Evolutionary conservation across 495 filamentous ascomycete species (phyloP).

Genomic region (Penicilliopsis zonata): DNA sequence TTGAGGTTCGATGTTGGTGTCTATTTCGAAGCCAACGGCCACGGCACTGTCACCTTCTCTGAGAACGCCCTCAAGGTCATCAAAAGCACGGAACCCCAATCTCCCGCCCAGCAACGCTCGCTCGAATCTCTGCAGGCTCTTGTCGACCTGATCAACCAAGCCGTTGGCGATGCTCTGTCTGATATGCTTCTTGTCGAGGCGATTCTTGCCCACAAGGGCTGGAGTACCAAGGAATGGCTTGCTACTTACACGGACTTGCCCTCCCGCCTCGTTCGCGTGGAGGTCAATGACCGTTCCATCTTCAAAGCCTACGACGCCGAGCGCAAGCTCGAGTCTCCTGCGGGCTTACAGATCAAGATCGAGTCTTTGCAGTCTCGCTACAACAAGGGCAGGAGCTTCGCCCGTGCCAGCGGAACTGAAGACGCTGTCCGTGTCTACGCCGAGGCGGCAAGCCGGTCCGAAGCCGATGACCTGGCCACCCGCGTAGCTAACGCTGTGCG

Average conservation of each 20-base stretch:
- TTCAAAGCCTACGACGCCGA: conserved; percentile 90
- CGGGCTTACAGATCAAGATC: conserved; percentile 70
- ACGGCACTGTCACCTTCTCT: conserved; percentile 93
- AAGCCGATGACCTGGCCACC: conserved; percentile 76
- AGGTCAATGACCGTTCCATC: conserved; percentile 73
- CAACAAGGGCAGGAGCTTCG: conserved; percentile 81
- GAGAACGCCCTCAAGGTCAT: conserved; percentile 66
- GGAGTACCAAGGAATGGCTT: conserved; percentile 85
- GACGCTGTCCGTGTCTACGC: conserved; percentile 95
- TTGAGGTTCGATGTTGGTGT: conserved; percentile 85
- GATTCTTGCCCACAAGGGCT: conserved; percentile 89
- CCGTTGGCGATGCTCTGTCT: conserved; percentile 89
- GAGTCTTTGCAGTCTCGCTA: conserved; percentile 81
- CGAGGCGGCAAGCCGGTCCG: conserved; percentile 77
- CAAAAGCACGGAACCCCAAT: conserved; percentile 66
- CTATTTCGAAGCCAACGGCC: conserved; percentile 97
- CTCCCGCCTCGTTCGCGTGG: conserved; percentile 85
- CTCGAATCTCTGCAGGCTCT: conserved; percentile 72
- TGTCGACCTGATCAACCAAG: conserved; percentile 89
- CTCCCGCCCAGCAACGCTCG: conserved; percentile 76
- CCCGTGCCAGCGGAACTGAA: conserved; percentile 86
- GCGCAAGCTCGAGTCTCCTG: conserved; percentile 68
- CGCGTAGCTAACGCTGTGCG: conserved; percentile 65
- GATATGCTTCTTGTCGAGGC: conserved; percentile 95
- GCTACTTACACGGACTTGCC: conserved; percentile 91